phyloP scores from a whole-genome alignment of 176 grass and related monocot species.

The Oryza glumipatula region DNA sequence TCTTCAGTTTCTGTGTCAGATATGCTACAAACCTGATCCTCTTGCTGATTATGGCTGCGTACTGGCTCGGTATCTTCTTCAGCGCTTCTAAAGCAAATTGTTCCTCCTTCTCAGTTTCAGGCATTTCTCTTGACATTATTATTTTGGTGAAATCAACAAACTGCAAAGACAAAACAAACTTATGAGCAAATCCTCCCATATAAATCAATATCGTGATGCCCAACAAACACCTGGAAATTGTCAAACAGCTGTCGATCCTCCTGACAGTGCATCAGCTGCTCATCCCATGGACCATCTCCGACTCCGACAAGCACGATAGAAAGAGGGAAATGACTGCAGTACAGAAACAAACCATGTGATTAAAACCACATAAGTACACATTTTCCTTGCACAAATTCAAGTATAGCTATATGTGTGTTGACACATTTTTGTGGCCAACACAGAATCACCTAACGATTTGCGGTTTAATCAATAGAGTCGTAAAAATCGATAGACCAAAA shows the following conservation, averaged over 20 bases:
- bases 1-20: background rate
- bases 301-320: constrained; percentile 66
- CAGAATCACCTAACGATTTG: no score
- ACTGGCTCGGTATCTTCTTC: constrained; percentile 68
- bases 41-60: constrained; percentile 44
- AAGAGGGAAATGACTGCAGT: constrained; percentile 57
- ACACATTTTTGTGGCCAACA: no score
- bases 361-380: background rate
- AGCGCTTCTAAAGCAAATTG: constrained; percentile 60
- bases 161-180: constrained; percentile 25
- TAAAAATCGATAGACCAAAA: no score
- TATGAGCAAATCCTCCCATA: background rate
- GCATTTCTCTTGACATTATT: constrained; percentile 57
- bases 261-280: constrained; percentile 36
- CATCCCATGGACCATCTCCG: constrained; percentile 57
- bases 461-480: no score
- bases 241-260: constrained; percentile 37
- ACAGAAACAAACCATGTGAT: no score
- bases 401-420: background rate
- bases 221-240: constrained; percentile 55
- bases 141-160: constrained; percentile 83
- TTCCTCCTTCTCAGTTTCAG: constrained; percentile 45
- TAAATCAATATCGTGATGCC: background rate
- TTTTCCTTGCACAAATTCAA: background rate
- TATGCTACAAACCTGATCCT: constrained; percentile 29